Percentiles rank a stretch among this genome's conserved stretches.
These are phyloP conservation scores for Dipteronia dyeriana DNA, from an alignment of 345 rosid genomes.

Conservation along the genomic window DNA sequence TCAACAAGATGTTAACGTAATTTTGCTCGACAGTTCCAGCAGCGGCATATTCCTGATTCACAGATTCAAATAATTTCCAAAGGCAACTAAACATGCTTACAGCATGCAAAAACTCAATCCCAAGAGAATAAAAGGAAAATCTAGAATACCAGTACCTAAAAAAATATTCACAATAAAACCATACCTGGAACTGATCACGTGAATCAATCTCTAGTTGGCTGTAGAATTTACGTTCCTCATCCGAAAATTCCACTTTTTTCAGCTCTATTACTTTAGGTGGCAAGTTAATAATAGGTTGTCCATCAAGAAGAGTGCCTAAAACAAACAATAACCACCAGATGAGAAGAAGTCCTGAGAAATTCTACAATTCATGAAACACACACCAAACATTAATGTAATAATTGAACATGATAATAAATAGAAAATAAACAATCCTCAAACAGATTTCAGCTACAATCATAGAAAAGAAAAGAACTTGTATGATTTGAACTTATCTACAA, in stretches of 20 bases:
- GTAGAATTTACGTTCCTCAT: slow-evolving; percentile 86
- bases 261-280: slow-evolving; percentile 79
- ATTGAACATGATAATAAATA: neutral
- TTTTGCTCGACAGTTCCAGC: slow-evolving; percentile 99
- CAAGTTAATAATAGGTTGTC: slow-evolving; percentile 75
- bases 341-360: slow-evolving; percentile 21
- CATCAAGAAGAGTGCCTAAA: slow-evolving; percentile 82
- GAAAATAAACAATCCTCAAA: too few species aligned
- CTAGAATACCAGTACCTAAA: neutral
- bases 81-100: neutral
- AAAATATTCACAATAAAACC: slow-evolving; percentile 23
- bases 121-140: neutral
- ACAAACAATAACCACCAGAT: slow-evolving; percentile 20
- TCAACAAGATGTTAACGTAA: slow-evolving; percentile 90
- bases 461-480: neutral
- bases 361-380: slow-evolving; percentile 9
- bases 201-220: slow-evolving; percentile 76
- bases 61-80: slow-evolving; percentile 1
- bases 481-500: neutral
- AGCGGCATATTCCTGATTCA: slow-evolving; percentile 83
- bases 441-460: too few species aligned
- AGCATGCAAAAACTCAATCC: neutral
- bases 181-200: slow-evolving; percentile 82
- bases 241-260: slow-evolving; percentile 81
- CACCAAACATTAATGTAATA: neutral